Evolutionary conservation across 208 protist genomes (phyloP), one percentile per base, ranked within the genome.

Genomic region (Eutreptiella sp.): DNA sequence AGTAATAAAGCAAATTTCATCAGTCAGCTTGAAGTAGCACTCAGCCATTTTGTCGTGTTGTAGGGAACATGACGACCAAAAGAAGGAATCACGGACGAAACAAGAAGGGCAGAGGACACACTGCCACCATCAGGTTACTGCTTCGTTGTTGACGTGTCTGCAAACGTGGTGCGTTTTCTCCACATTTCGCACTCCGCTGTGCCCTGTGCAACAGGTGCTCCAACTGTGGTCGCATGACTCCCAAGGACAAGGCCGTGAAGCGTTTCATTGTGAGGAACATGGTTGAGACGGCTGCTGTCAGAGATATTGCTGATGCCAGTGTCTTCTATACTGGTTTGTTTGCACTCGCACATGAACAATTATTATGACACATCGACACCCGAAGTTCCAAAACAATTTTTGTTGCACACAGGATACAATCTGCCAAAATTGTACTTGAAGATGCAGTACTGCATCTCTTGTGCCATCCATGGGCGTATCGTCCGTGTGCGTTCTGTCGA

Each of bases 361-460:
- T 9, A 19, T 33, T 16, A 32, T 23, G 19, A 7, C 50, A 27
- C 26, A n/a, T 24, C 19, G 33, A 41, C 11, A 21, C 16, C 21
- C 24, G 28, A 55, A 26, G 39, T 11, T 4, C 28, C 26, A 5
- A 57, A 52, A 9, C 27, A n/a, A n/a, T n/a, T n/a, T n/a, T n/a
- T n/a, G n/a, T n/a, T n/a, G 28, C 19, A 21, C 9, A 27, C 29
- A 58, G 74, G 33, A 9, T 94, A 91, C 70, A 54, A 65, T 55
- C 88, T 99, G 68, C 97, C 97, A 55, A 99, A 98, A 90, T 78
- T 98, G 48, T 99, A 98, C 89, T 83, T 95, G 75, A 99, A 99
- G 89, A 79, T 95, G 76, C 88, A 97, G 78, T 98, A 97, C 89
- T 99, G 97, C 86, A 93, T 99, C 57, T 96, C 95, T 24, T 99